Base-by-base conservation (phyloP, 1,139 yeast genomes). In the Blastobotrys aristatus region DNA sequence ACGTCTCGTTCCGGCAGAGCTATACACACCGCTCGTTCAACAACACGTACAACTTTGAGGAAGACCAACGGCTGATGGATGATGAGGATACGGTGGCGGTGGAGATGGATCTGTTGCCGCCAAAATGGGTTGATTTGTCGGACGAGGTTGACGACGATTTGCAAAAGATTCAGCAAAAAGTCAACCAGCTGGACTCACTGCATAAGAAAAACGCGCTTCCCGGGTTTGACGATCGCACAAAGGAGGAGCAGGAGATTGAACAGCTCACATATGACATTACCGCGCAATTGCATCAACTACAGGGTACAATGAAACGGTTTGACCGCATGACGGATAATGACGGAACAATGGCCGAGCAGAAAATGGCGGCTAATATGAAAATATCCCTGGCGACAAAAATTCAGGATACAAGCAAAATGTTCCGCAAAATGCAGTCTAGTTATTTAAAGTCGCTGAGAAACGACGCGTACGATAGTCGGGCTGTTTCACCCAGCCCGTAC, bases 191-290 rank as follows among this genome's bases (percentile, higher is more conserved):
- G 57, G 82, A 80, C 48, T 74, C 76, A 31, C 65, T 88, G 43
- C 94, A 94, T 64, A 83, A 85, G 63, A 84, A 83, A 65, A 84
- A 90, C 56, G 74, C 92, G 26, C 75, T 92, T 42, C 96, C 96
- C 2, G 92, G 92, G 35, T 86, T 89, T 60, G 82, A 77, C 54
- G 97, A 90, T 62, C 76, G 86, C 53, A 75, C 80, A 2, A 73
- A 74, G 20, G 81, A 80, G 54, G 84, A 83, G 56, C 87, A 83
- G 54, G 77, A 75, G 51, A 88, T 94, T 53, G 97, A 90, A 62
- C 78, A 78, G 48, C 66, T 87, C 56, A 88, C 92, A 49, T 82
- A 78, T 58, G 74, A 77, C 22, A 81, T 90, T 44, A 85, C 96
- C 74, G 79, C 65, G 71, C 76, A 56, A 77, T 85, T 64, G 31